These are phyloP conservation scores for Raddia guianensis DNA, from an alignment of 176 grass and related monocot species.

Conservation along the genomic window DNA sequence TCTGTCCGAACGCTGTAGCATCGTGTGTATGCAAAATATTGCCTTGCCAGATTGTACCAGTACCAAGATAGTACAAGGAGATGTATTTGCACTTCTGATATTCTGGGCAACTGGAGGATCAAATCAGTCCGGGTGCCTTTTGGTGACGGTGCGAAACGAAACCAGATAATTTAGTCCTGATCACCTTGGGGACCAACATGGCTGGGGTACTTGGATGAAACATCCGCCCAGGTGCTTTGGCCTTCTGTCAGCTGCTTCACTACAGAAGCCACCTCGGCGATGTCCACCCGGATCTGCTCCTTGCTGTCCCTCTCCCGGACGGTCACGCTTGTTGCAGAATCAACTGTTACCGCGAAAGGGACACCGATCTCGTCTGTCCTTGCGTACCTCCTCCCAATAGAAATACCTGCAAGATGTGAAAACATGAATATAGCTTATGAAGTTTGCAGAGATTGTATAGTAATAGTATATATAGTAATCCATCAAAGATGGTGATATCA, in stretches of 20 bases:
- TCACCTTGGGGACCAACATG: constrained; percentile 49
- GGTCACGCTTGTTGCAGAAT: constrained; percentile 49
- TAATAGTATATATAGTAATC: too few relatives aligned
- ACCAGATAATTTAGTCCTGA: constrained; percentile 46
- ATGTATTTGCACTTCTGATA: background rate
- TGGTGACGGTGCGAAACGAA: background rate
- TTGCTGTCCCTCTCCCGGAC: constrained; percentile 77
- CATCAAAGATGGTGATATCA: background rate
- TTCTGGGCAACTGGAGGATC: background rate
- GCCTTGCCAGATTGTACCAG: background rate
- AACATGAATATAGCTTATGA: background rate
- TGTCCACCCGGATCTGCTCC: constrained; percentile 63
- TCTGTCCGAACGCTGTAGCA: background rate
- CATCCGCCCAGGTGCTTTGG: constrained; percentile 68
- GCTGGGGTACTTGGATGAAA: constrained; percentile 50
- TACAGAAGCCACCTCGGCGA: constrained; percentile 56
- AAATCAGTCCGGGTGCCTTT: background rate
- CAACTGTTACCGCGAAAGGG: constrained; percentile 69
- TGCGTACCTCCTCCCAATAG: constrained; percentile 72
- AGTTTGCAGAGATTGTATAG: background rate
- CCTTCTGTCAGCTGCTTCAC: constrained; percentile 67
- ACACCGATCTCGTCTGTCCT: constrained; percentile 82
- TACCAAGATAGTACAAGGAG: background rate
- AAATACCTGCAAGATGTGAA: constrained; percentile 52
- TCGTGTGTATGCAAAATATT: background rate